These are phyloP conservation scores for Xylaria arbuscula DNA, from an alignment of 2,329 filamentous ascomycete species.

Conservation along the genomic window DNA sequence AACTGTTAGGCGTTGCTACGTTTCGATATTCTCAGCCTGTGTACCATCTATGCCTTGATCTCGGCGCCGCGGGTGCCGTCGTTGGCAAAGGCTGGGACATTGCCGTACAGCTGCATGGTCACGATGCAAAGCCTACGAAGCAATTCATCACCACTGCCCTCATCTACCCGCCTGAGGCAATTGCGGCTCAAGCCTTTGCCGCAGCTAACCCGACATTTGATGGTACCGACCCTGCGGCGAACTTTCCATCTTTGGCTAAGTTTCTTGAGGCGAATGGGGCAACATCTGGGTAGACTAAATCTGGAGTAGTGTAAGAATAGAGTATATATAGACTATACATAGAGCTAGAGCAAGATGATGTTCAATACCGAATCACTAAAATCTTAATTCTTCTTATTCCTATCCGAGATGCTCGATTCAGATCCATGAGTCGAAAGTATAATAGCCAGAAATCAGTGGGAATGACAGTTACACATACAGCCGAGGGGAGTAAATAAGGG, in stretches of 20 bases:
- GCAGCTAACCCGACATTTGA: conserved; percentile 31
- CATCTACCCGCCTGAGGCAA: conserved; percentile 34
- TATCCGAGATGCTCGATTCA: no score
- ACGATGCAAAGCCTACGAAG: conserved; percentile 28
- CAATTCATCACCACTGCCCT: conserved; percentile 34
- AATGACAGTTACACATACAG: no score
- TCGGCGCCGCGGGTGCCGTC: conserved; percentile 31
- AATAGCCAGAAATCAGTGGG: no score
- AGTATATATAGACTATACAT: no score
- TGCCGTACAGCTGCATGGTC: conserved; percentile 3
- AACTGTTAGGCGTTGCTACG: conserved; percentile 27
- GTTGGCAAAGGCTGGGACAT: conserved; percentile 33
- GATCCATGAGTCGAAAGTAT: no score
- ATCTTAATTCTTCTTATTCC: no score
- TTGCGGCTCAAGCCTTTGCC: conserved; percentile 25
- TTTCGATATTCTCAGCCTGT: conserved; percentile 33
- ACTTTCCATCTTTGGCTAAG: conserved; percentile 14
- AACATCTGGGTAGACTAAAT: no score
- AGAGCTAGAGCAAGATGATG: no score
- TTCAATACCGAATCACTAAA: no score
- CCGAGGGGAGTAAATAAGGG: no score
- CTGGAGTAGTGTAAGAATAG: no score
- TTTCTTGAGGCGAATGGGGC: conserved; percentile 9
- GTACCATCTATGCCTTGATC: conserved; percentile 34
- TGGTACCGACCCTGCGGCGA: conserved; percentile 13